A percentile compares a stretch with the other conserved stretches of the same genome.
Evolutionary conservation across 2,329 filamentous ascomycete genomes (phyloP).

Genomic region (Chrysoporthe austroafricana): DNA sequence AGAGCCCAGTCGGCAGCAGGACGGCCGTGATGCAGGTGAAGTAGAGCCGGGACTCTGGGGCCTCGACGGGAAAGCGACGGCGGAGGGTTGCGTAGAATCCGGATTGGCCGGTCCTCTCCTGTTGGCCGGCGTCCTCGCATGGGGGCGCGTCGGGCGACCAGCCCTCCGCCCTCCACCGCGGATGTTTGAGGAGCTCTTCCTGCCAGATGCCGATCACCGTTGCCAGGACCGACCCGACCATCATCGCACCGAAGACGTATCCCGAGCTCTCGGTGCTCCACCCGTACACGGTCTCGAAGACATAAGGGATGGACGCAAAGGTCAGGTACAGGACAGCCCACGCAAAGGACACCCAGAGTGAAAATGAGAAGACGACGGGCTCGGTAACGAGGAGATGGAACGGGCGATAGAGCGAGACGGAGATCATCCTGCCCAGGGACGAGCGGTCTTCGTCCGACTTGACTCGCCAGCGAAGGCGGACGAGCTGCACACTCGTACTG

Average conservation of each 20-base stretch:
- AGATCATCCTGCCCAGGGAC: constrained; percentile 70
- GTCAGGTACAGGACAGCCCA: constrained; percentile 90
- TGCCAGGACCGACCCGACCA: constrained; percentile 66
- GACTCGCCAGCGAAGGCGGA: constrained; percentile 78
- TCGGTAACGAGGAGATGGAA: constrained; percentile 79
- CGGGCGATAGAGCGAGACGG: constrained; percentile 74
- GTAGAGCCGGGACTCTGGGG: constrained; percentile 80
- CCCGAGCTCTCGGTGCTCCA: constrained; percentile 72
- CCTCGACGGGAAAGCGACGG: constrained; percentile 50
- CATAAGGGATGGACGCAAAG: constrained; percentile 78
- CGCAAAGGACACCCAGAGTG: constrained; percentile 84
- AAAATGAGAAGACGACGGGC: constrained; percentile 83
- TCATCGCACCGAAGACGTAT: constrained; percentile 75
- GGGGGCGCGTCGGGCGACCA: constrained; percentile 32
- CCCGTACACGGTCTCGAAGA: constrained; percentile 69
- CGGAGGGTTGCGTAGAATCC: constrained; percentile 52
- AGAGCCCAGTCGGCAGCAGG: constrained; percentile 78
- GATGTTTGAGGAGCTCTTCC: constrained; percentile 63
- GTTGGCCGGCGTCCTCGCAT: constrained; percentile 26
- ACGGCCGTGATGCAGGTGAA: constrained; percentile 78
- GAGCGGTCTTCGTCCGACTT: constrained; percentile 76
- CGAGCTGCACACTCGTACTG: constrained; percentile 32
- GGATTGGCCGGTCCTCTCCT: constrained; percentile 33
- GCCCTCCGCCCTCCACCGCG: constrained; percentile 40
- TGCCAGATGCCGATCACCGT: constrained; percentile 73